Conservation (phyloP, 108 stramenopile genomes). For the Skeletonema grethae region DNA sequence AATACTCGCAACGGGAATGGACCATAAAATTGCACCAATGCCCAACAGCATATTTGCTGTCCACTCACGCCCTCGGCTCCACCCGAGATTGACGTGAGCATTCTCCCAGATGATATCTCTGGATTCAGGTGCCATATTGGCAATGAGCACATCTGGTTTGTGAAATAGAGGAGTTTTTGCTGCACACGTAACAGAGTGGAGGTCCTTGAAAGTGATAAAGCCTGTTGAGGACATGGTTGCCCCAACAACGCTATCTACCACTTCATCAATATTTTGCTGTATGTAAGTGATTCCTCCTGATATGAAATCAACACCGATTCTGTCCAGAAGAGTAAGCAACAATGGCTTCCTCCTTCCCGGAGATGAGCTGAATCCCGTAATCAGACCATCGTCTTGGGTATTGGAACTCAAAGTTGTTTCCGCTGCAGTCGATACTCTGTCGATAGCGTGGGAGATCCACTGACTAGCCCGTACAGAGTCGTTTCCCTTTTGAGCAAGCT, state of each 20-base stretch:
- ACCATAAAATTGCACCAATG: slow-evolving; percentile 85
- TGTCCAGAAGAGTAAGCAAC: slow-evolving; percentile 33
- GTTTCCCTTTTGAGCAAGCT: slow-evolving; percentile 43
- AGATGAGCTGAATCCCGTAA: slow-evolving; percentile 24
- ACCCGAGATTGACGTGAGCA: slow-evolving; percentile 61
- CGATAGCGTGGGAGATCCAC: slow-evolving; percentile 58
- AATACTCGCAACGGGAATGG: slow-evolving; percentile 82
- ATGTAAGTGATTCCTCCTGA: slow-evolving; percentile 28
- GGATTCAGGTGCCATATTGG: slow-evolving; percentile 82
- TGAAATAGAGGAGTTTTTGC: slow-evolving; percentile 70
- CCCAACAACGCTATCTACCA: slow-evolving; percentile 69
- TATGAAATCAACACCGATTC: slow-evolving; percentile 44
- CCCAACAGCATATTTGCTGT: slow-evolving; percentile 68
- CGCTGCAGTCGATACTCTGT: slow-evolving; percentile 31
- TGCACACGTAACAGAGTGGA: slow-evolving; percentile 74
- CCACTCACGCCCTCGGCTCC: slow-evolving; percentile 58
- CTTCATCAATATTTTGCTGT: slow-evolving; percentile 49
- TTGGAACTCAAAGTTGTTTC: slow-evolving; percentile 32
- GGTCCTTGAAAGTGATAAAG: slow-evolving; percentile 88
- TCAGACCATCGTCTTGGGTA: slow-evolving; percentile 36
- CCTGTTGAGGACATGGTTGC: slow-evolving; percentile 87
- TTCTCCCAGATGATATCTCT: slow-evolving; percentile 88
- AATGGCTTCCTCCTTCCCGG: slow-evolving; percentile 29
- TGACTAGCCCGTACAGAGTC: slow-evolving; percentile 49
- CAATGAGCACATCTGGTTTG: slow-evolving; percentile 66